Base-by-base conservation (phyloP, 164 flowering plant species). In the Litsea cubeba region DNA sequence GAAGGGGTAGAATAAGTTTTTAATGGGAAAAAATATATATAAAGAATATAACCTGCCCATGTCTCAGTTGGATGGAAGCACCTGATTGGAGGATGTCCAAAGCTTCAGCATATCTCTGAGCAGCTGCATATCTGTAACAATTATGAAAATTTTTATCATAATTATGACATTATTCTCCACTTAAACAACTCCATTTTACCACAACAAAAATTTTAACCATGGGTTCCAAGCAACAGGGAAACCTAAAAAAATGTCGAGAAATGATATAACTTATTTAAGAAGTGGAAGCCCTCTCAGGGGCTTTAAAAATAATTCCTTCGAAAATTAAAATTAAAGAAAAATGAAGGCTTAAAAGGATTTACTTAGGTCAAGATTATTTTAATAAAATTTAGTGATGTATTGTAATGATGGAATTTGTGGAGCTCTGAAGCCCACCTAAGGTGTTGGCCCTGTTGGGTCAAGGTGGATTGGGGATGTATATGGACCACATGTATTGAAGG, bases 1-100 rank as follows among this genome's bases (percentile, higher is more conserved):
- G 22, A 63, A 1, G 65, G 12, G 24, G 24, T 24, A 22, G 28
- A 22, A 17, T 58, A 15, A 58, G 62, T 58, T 15, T 32, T 24
- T 17, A 50, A 12, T 28, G 65, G 18, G 24, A 30, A 15, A 58
- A 20, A 24, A 54, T 26, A 15, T n/a, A 30, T 69, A 32, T 25
- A n/a, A 49, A 51, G 76, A 65, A 26, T 24, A 76, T 60, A 72
- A 95, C 99, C 99, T 93, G 97, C 30, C 83, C 89, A 70, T 88
- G 83, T 70, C 84, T 79, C 85, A 95, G 82, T 76, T 95, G 98
- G 64, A 90, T 69, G 82, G 87, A 87, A 72, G 99, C 94, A 74
- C 99, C 99, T 10, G 97, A 85, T 60, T 90, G 86, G 62, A 91
- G 86, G 75, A 95, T 78, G 76, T 95, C 98, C 83, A 95, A 79